Percentiles rank a stretch among this genome's conserved stretches.
Conservation (phyloP, 2,329 filamentous ascomycete genomes). For the Neonectria coccinea region DNA sequence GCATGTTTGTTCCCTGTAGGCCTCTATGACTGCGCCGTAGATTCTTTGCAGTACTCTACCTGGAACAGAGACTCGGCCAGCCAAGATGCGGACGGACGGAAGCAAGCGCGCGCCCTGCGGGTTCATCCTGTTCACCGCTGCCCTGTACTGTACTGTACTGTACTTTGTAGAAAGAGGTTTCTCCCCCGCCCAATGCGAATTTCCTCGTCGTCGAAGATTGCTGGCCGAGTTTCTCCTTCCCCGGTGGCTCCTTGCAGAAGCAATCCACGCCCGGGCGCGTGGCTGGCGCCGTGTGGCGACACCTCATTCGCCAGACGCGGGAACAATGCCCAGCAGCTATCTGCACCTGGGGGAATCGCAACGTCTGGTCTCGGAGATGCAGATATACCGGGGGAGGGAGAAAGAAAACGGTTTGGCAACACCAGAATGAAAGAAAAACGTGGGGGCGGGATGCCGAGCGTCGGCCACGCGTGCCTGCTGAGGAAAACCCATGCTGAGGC, state of each 20-base stretch:
- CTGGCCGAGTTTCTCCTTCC: conserved; percentile 15
- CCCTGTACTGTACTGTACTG: background rate
- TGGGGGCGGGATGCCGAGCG: conserved; percentile 29
- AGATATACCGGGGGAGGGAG: conserved; percentile 16
- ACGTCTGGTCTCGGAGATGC: conserved; percentile 10
- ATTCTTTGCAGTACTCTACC: background rate
- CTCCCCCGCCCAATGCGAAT: background rate
- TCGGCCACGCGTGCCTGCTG: conserved; percentile 32
- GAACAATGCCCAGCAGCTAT: background rate
- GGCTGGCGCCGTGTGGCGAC: conserved; percentile 44
- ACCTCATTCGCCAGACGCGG: conserved; percentile 38
- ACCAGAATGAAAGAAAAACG: conserved; percentile 1
- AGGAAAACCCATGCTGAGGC: conserved; percentile 28
- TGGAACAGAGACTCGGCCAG: background rate
- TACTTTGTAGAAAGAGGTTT: background rate
- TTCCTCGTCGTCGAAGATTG: background rate
- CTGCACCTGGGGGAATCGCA: background rate
- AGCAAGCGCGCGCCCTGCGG: conserved; percentile 8
- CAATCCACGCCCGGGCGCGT: conserved; percentile 33
- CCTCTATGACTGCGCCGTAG: background rate
- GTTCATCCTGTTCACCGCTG: conserved; percentile 25
- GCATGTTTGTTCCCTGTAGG: background rate
- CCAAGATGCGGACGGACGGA: background rate
- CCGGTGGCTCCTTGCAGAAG: conserved; percentile 29
- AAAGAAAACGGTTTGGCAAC: background rate